Evolutionary conservation across 768 basidiomycete genomes (phyloP).

Genomic region (Boletus rubropictus): DNA sequence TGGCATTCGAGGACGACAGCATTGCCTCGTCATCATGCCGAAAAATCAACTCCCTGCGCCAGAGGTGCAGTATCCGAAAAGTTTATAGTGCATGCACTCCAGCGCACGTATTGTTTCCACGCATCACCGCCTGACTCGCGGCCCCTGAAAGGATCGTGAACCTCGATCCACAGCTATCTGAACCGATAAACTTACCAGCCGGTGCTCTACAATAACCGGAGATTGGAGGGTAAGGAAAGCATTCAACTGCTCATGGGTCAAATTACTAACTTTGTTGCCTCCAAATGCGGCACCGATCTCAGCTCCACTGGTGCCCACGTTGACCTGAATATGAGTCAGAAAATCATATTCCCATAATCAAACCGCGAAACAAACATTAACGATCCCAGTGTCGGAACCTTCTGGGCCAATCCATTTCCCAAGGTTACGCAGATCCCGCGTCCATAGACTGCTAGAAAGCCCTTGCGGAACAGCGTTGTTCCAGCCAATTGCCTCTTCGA

Average conservation of each 20-base stretch:
- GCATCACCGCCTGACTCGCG: constrained; percentile 96
- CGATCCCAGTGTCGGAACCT: constrained; percentile 88
- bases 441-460: constrained; percentile 90
- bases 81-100: constrained; percentile 91
- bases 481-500: constrained; percentile 83
- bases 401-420: constrained; percentile 90
- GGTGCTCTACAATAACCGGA: constrained; percentile 51
- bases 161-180: constrained; percentile 12
- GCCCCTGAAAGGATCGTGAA: constrained; percentile 51
- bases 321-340: constrained; percentile 40
- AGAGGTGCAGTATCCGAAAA: constrained; percentile 85
- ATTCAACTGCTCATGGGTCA: constrained; percentile 11
- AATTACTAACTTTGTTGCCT: constrained; percentile 71
- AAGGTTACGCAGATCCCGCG: constrained; percentile 72
- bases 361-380: constrained; percentile 56
- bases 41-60: constrained; percentile 90
- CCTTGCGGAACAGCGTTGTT: constrained; percentile 90
- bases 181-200: constrained; percentile 55
- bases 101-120: constrained; percentile 96
- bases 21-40: constrained; percentile 31
- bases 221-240: constrained; percentile 9
- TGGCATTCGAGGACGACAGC: background rate
- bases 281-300: constrained; percentile 88
- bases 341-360: background rate
- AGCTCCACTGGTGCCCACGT: constrained; percentile 62